Evolutionary conservation across 2,329 filamentous ascomycete genomes (phyloP), one percentile per base, ranked within the genome.

Genomic region (Chaetomium strumarium): DNA sequence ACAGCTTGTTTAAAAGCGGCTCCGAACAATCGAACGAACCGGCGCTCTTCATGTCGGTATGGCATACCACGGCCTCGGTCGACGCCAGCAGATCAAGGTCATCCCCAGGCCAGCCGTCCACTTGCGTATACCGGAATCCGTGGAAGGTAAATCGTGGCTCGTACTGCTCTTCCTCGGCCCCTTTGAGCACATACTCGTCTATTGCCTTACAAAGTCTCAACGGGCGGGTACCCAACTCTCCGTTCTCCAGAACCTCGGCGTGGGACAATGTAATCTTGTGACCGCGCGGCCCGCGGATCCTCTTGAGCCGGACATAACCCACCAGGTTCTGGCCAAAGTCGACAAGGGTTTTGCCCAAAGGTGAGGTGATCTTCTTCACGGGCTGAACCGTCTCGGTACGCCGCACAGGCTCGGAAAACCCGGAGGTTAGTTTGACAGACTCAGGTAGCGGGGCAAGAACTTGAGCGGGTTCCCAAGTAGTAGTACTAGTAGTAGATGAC

Each of bases 91-190:
- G 29, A n/a, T 43, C 24, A 24, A 43, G 24, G 9, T 31, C 29
- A 12, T 31, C 29, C 14, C 41, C 24, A 6, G 41, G 41, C 41
- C 41, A 43, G 24, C 41, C 41, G 10, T 43, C 41, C 5, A 43
- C 17, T 8, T 43, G 41, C 11, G 24, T 9, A 9, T 43, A 43
- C 2, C 41, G 41, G 14, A 43, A 43, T 1, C 41, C 41, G 24
- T 43, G 41, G 41, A 43, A 43, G 41, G 41, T 43, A 9, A 43
- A 43, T 8, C 41, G 41, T n/a, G 41, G 41, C 11, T 43, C 41
- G 29, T 43, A 43, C 24, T 12, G 14, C n/a, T 43, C 41, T 31
- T 43, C 41, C 16, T 10, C 24, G 14, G 41, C 13, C 5, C 41
- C 41, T 8, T 43, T 43, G 41, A 43, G 41, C 1, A 29, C 31